Evolutionary conservation across 139 green algal genomes (phyloP), one percentile per base, ranked within the genome.

Genomic region (Closterium sp.): DNA sequence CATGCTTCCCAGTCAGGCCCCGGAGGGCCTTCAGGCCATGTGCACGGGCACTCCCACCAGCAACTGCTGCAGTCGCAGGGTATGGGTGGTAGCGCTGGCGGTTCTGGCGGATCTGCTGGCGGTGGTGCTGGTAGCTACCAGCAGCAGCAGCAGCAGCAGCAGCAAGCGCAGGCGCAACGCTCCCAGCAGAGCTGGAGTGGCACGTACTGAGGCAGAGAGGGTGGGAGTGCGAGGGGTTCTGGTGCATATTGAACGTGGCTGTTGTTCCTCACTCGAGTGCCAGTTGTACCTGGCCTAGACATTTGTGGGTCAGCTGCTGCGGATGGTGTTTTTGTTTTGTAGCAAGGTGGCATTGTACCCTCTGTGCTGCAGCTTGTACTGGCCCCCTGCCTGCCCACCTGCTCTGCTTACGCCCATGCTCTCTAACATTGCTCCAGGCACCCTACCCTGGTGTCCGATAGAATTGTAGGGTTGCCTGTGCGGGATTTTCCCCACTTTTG

Each of bases 21-120:
- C 10, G 85, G 85, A 34, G 85, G 85, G 21, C 85, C 85, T 24
- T 79, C 62, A 27, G 62, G 62, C 85, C 28, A 31, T 29, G n/a
- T 31, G 85, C 85, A 87, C 85, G 85, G n/a, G 21, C 85, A 87
- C 28, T 30, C 85, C 10, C 28, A 30, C 28, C 85, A 87, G 28
- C 85, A 87, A 87, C 85, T 87, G 85, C 85, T 87, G 85, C 85
- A 87, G 85, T 31, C 85, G 85, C 85, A 87, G 85, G 28, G n/a
- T 19, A 30, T 87, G 85, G 85, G 85, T 24, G 85, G 85, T 87
- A 31, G n/a, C n/a, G 85, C 28, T 29, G 85, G 85, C 85, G 85
- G 85, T 34, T 27, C 85, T 31, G 85, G 85, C 28, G 28, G 28
- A 27, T 87, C 85, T 87, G 85, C 85, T 87, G 85, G 62, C 17